Conservation (phyloP, 352 stramenopile genomes). For the Globisporangium yorkense region DNA sequence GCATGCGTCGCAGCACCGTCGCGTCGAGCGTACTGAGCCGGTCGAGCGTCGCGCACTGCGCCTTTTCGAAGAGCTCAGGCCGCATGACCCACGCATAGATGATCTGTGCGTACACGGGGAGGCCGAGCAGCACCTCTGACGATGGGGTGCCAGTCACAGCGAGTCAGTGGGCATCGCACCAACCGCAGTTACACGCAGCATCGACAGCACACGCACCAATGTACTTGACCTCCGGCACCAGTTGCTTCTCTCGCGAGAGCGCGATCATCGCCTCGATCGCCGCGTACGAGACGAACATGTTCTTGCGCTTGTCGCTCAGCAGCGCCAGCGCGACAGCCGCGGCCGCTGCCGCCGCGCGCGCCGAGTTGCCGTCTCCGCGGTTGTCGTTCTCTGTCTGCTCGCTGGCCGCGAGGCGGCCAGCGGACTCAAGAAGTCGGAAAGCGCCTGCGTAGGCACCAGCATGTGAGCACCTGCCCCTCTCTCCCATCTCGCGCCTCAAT, state of each 20-base stretch:
- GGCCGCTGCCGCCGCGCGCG: slow-evolving; percentile 34
- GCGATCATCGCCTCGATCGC: slow-evolving; percentile 35
- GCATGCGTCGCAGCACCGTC: slow-evolving; percentile 40
- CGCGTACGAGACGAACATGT: slow-evolving; percentile 46
- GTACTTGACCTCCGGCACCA: slow-evolving; percentile 31
- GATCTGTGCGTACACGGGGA: slow-evolving; percentile 31
- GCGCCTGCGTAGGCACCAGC: slow-evolving; percentile 6
- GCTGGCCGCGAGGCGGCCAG: slow-evolving; percentile 17
- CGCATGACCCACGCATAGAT: slow-evolving; percentile 66
- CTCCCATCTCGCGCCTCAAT: neutral
- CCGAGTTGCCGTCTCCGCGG: slow-evolving; percentile 13
- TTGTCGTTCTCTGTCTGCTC: neutral
- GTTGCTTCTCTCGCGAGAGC: slow-evolving; percentile 25
- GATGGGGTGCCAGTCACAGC: neutral
- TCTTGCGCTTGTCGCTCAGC: slow-evolving; percentile 39
- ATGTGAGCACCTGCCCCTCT: neutral
- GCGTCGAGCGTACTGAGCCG: slow-evolving; percentile 32
- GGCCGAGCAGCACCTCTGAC: slow-evolving; percentile 39
- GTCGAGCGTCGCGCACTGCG: slow-evolving; percentile 46
- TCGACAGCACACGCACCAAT: slow-evolving; percentile 27
- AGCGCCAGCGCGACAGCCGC: slow-evolving; percentile 29
- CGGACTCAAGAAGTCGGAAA: slow-evolving; percentile 46
- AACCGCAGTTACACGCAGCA: neutral
- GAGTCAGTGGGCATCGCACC: neutral
- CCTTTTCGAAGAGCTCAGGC: slow-evolving; percentile 35